Evolutionary conservation across 768 basidiomycete species (phyloP).

Genomic region (Pleurotus salmoneostramineus): DNA sequence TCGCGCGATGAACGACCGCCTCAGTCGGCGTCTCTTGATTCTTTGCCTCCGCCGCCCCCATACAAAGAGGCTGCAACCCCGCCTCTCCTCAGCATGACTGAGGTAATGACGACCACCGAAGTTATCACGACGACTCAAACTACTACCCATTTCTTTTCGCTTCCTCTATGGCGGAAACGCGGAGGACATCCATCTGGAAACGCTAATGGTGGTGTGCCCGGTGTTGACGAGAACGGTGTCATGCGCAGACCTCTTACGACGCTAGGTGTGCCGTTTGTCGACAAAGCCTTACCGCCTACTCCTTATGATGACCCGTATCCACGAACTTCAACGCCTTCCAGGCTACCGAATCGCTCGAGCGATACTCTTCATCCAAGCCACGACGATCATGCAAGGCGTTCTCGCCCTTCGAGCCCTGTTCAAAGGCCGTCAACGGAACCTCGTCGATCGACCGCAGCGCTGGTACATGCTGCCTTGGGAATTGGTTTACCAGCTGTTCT

Average conservation of each 20-base stretch:
- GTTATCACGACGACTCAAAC: slow-evolving; percentile 42
- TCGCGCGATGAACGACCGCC: neutral
- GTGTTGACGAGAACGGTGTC: slow-evolving; percentile 19
- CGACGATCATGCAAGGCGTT: slow-evolving; percentile 4
- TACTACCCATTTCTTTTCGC: slow-evolving; percentile 61
- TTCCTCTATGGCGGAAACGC: slow-evolving; percentile 63
- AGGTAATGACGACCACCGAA: slow-evolving; percentile 45
- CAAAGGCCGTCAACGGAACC: slow-evolving; percentile 8
- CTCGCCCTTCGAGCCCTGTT: slow-evolving; percentile 6
- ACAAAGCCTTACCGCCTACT: slow-evolving; percentile 37
- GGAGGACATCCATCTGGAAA: slow-evolving; percentile 25
- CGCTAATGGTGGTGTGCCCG: slow-evolving; percentile 17
- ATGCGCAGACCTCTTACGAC: slow-evolving; percentile 13
- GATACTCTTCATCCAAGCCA: neutral
- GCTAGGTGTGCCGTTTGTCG: slow-evolving; percentile 21
- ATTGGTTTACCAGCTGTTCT: slow-evolving; percentile 55
- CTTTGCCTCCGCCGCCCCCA: slow-evolving; percentile 24
- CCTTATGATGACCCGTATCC: slow-evolving; percentile 10
- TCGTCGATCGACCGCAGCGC: slow-evolving; percentile 31
- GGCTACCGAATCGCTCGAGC: neutral
- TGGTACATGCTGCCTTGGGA: slow-evolving; percentile 55
- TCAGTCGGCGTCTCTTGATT: neutral
- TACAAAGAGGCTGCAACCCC: slow-evolving; percentile 22
- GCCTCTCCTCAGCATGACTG: slow-evolving; percentile 28
- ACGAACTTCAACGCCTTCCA: neutral